Percentiles rank a stretch among this genome's conserved stretches.
Conservation (phyloP, 2,329 filamentous ascomycete genomes). For the Lasiodiplodia hormozganensis region DNA sequence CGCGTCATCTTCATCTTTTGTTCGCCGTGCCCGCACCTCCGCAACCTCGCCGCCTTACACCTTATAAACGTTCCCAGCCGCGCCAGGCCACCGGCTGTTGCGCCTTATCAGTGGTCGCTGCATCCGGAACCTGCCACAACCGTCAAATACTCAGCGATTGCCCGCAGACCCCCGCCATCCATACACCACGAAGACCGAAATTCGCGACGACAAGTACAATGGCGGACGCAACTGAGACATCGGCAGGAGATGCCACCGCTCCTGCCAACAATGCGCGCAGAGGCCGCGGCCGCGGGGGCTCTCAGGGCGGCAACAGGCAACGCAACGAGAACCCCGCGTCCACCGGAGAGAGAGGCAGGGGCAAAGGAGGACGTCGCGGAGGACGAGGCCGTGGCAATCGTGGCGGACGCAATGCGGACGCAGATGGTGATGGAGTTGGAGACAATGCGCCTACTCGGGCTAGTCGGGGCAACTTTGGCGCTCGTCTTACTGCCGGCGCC, state of each 20-base stretch:
- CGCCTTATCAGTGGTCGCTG: constrained; percentile 5
- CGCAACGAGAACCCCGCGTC: constrained; percentile 6
- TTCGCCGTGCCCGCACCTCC: background rate
- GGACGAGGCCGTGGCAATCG: constrained; percentile 28
- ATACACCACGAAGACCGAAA: background rate
- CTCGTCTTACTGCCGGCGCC: constrained; percentile 2
- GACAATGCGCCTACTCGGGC: background rate
- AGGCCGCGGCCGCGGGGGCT: constrained; percentile 22
- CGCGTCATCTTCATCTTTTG: constrained; percentile 27
- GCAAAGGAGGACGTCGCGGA: constrained; percentile 26
- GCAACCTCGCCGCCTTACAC: background rate
- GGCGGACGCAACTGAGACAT: constrained; percentile 10
- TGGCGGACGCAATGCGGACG: constrained; percentile 11
- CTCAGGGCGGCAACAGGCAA: constrained; percentile 11
- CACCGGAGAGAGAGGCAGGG: constrained; percentile 12
- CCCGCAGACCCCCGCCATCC: constrained; percentile 12
- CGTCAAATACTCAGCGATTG: constrained; percentile 21
- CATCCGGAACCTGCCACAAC: background rate
- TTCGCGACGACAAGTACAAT: background rate
- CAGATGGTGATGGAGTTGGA: background rate
- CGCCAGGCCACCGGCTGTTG: constrained; percentile 6
- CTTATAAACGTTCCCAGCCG: background rate
- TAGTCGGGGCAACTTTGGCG: constrained; percentile 20
- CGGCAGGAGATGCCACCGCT: background rate
- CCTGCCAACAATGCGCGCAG: constrained; percentile 13